A percentile compares a stretch with the other conserved stretches of the same genome.
Conservation (phyloP, 2,329 filamentous ascomycete species). For the Pseudocercospora musae region DNA sequence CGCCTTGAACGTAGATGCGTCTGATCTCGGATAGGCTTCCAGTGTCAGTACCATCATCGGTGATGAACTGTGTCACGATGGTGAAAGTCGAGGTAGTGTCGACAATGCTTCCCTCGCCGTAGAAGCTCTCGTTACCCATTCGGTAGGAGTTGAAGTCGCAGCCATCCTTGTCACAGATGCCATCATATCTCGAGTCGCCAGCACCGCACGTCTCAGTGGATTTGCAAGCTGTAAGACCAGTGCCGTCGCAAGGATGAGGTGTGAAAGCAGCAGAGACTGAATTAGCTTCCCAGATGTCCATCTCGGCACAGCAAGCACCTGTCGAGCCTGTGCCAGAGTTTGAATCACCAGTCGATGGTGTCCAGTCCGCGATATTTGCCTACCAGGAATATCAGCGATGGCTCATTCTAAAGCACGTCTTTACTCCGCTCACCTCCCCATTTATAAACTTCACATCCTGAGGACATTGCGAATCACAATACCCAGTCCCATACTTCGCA, state of each 20-base stretch:
- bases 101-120: conserved; percentile 56
- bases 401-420: background rate
- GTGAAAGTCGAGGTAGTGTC: conserved; percentile 61
- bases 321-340: conserved; percentile 37
- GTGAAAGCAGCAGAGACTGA: conserved; percentile 62
- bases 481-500: conserved; percentile 54
- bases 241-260: conserved; percentile 59
- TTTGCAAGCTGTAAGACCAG: conserved; percentile 40
- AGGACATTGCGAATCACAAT: conserved; percentile 52
- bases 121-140: conserved; percentile 62
- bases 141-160: conserved; percentile 70
- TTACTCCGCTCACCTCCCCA: conserved; percentile 15
- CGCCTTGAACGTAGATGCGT: conserved; percentile 64
- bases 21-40: conserved; percentile 60
- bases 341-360: conserved; percentile 21
- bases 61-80: conserved; percentile 66
- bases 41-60: conserved; percentile 46
- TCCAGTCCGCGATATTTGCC: conserved; percentile 47
- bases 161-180: conserved; percentile 65
- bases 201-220: conserved; percentile 49
- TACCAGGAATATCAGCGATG: conserved; percentile 13
- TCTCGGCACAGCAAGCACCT: conserved; percentile 65
- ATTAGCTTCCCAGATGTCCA: conserved; percentile 70
- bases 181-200: conserved; percentile 45
- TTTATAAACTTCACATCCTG: conserved; percentile 35